Evolutionary conservation across 2,329 filamentous ascomycete genomes (phyloP).

Genomic region (Colletotrichum sp.): DNA sequence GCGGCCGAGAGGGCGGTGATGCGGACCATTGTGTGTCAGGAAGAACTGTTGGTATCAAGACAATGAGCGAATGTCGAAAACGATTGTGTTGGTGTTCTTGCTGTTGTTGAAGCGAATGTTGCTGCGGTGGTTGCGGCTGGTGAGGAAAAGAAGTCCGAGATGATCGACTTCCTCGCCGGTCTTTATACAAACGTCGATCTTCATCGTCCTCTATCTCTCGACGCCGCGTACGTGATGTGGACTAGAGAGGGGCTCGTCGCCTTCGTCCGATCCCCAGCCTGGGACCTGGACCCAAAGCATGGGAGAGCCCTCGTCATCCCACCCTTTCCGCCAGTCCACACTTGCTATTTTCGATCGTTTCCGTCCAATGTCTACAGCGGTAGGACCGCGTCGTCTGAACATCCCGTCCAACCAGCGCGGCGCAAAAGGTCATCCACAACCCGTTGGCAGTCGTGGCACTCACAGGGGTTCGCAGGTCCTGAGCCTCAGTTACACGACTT

Average conservation of each 20-base stretch:
- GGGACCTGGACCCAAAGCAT: not conserved
- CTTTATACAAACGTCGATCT: slow-evolving; percentile 2
- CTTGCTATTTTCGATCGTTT: slow-evolving; percentile 1
- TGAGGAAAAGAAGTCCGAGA: not conserved
- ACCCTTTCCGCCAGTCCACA: not conserved
- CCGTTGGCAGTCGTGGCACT: not conserved
- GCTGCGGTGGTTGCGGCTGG: not conserved
- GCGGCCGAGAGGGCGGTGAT: slow-evolving; percentile 3
- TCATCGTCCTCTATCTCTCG: not conserved
- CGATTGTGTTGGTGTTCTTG: not conserved
- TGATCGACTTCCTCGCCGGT: not conserved
- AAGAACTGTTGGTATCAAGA: not conserved
- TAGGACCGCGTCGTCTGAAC: not conserved
- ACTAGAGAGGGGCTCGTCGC: not conserved
- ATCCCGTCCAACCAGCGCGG: slow-evolving; percentile 1
- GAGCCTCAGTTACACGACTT: slow-evolving; percentile 10
- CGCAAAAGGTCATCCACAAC: slow-evolving; percentile 13
- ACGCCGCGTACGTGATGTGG: slow-evolving; percentile 2
- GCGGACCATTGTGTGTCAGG: slow-evolving; percentile 4
- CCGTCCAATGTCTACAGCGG: not conserved
- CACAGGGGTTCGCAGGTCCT: not conserved
- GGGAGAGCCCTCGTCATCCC: not conserved
- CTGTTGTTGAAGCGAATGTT: not conserved
- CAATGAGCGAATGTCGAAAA: not conserved
- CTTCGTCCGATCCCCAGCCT: not conserved